Base-by-base conservation (phyloP, 2,329 filamentous ascomycete genomes). In the Paracoccidioides brasiliensis region DNA sequence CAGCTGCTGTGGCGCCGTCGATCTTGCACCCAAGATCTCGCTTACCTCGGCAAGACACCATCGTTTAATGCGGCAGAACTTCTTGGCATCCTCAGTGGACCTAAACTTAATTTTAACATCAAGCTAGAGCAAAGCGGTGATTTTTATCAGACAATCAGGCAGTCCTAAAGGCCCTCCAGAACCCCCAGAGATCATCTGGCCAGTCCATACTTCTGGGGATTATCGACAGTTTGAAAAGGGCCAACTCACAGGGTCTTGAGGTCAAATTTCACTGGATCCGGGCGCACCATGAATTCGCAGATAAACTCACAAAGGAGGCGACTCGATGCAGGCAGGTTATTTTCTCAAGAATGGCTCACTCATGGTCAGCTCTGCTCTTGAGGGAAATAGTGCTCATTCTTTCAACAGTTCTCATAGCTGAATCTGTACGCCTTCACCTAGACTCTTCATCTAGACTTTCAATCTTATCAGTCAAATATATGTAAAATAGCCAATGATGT, bases 61-160 rank as follows among this genome's bases (percentile, higher is more conserved):
- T 63, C 4, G 61, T 67, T 28, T 67, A 2, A 67, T 54, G 62
- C 63, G 57, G 64, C 62, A 41, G 64, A 68, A 51, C 62, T 66
- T 12, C 57, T 51, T 55, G 65, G 63, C 15, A 56, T 69, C 1
- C 58, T 58, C n/a, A 58, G n/a, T 67, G 22, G 63, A 61, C 30
- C 46, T 68, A 35, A 58, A 65, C 40, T 65, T 66, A n/a, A 22
- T 54, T n/a, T 38, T 49, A 22, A 8, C 45, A 30, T 32, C 33
- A 10, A 28, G 10, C 45, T 22, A 4, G 59, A 52, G 45, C 30
- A 30, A 7, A 22, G 45, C 12, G 22, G 45, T n/a, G 12, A 32
- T 49, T 30, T 46, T 49, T n/a, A 49, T n/a, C 9, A 8, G 45
- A 32, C 45, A 49, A 32, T 28, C 45, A 49, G 33, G 45, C 45